These are phyloP conservation scores for Pyricularia pennisetigena DNA, from an alignment of 2,329 filamentous ascomycete genomes.

Conservation along the genomic window DNA sequence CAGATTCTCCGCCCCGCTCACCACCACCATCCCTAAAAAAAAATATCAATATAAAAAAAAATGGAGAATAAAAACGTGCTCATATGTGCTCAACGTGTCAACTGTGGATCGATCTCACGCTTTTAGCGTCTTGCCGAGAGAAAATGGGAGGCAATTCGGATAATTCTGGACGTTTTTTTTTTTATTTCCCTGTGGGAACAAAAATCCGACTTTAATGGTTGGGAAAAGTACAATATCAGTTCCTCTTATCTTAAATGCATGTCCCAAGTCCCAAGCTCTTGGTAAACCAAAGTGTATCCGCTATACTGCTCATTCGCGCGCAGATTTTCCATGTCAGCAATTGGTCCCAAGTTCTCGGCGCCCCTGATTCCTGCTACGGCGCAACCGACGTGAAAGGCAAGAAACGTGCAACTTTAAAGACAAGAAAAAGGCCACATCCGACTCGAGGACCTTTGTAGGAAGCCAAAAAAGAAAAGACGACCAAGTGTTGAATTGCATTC, in stretches of 20 bases:
- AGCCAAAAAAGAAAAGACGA: neutral
- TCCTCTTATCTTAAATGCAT: neutral
- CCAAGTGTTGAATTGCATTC: no score
- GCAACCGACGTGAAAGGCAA: neutral
- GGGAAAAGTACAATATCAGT: neutral
- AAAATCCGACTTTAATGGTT: neutral
- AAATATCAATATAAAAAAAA: no score
- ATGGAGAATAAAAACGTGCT: constrained; percentile 1
- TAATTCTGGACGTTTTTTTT: neutral
- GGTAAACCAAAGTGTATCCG: neutral
- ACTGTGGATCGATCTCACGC: neutral
- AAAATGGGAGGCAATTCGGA: neutral
- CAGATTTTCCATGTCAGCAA: neutral
- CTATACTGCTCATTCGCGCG: neutral
- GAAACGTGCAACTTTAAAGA: neutral
- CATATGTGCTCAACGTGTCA: constrained; percentile 2
- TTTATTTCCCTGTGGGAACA: neutral
- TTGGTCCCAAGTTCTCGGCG: neutral
- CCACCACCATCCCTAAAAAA: no score
- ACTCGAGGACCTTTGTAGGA: neutral
- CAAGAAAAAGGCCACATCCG: neutral
- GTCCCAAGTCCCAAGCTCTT: neutral
- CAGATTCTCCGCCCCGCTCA: no score
- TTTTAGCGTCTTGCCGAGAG: neutral
- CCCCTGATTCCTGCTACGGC: neutral